Percentiles rank a stretch among this genome's conserved stretches.
These are phyloP conservation scores for Calophaca sinica DNA, from an alignment of 306 rosid genomes.

Conservation along the genomic window DNA sequence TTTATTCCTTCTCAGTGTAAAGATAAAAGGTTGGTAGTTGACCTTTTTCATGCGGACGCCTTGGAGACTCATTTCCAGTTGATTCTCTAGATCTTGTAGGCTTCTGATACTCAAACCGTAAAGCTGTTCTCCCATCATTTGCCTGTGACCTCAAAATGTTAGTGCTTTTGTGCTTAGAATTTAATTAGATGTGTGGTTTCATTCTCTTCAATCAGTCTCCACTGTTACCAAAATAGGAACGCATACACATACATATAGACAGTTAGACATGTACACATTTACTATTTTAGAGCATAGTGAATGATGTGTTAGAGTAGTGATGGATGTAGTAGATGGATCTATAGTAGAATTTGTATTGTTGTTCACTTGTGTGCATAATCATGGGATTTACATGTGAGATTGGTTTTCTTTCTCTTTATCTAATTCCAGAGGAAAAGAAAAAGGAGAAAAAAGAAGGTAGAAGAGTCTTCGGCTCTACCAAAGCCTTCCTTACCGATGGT, in stretches of 20 bases:
- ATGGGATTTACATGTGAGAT: neutral
- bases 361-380: neutral
- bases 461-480: too few species aligned
- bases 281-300: conserved; percentile 10
- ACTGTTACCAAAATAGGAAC: neutral
- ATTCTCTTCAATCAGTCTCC: neutral
- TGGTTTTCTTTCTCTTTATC: neutral
- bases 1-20: conserved; percentile 10
- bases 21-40: conserved; percentile 3
- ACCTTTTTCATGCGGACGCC: conserved; percentile 76
- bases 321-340: neutral
- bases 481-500: too few species aligned
- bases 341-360: conserved; percentile 16
- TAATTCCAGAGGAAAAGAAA: neutral
- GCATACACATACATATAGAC: neutral
- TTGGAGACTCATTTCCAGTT: conserved; percentile 66
- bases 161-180: conserved; percentile 8
- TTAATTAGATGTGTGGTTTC: conserved; percentile 23
- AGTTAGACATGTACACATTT: neutral
- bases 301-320: neutral
- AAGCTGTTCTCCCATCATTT: conserved; percentile 74
- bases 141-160: conserved; percentile 54
- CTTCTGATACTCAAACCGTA: conserved; percentile 61
- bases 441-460: too few species aligned
- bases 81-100: conserved; percentile 71